phyloP scores from a whole-genome alignment of 129 eudicot genomes.

The Lonicera japonica region DNA sequence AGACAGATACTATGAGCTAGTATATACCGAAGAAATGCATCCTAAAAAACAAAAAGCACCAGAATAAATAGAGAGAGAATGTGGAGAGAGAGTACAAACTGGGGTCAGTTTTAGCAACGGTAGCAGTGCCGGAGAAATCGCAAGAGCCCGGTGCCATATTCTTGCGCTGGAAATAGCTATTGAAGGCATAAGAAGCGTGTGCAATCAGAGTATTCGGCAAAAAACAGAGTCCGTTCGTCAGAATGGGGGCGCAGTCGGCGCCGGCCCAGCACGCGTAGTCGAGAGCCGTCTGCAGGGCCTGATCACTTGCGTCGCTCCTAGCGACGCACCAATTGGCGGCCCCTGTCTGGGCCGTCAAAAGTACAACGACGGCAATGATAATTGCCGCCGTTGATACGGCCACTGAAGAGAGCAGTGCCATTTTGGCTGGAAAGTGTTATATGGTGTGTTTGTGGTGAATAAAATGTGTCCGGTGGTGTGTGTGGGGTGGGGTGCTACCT shows the following conservation, averaged over 20 bases:
- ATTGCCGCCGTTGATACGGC: slow-evolving; percentile 3
- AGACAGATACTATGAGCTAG: no score
- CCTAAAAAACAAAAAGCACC: no score
- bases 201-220: slow-evolving; percentile 57
- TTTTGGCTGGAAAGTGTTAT: neutral
- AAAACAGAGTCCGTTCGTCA: slow-evolving; percentile 49
- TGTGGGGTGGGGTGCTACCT: neutral
- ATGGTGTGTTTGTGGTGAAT: slow-evolving; percentile 3
- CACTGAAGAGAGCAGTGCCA: slow-evolving; percentile 16
- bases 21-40: no score
- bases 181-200: slow-evolving; percentile 77
- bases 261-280: slow-evolving; percentile 78
- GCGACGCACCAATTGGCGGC: slow-evolving; percentile 56
- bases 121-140: slow-evolving; percentile 66
- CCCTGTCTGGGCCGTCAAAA: slow-evolving; percentile 2
- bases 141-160: slow-evolving; percentile 60
- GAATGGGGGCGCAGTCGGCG: slow-evolving; percentile 67
- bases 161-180: slow-evolving; percentile 59
- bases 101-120: slow-evolving; percentile 66
- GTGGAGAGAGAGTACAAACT: slow-evolving; percentile 23
- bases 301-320: slow-evolving; percentile 48
- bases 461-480: neutral
- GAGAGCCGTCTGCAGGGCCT: slow-evolving; percentile 48
- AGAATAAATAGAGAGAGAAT: neutral
- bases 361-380: neutral